Evolutionary conservation across 495 filamentous ascomycete genomes (phyloP), one percentile per base, ranked within the genome.

Genomic region (Lophiostoma macrostomum): DNA sequence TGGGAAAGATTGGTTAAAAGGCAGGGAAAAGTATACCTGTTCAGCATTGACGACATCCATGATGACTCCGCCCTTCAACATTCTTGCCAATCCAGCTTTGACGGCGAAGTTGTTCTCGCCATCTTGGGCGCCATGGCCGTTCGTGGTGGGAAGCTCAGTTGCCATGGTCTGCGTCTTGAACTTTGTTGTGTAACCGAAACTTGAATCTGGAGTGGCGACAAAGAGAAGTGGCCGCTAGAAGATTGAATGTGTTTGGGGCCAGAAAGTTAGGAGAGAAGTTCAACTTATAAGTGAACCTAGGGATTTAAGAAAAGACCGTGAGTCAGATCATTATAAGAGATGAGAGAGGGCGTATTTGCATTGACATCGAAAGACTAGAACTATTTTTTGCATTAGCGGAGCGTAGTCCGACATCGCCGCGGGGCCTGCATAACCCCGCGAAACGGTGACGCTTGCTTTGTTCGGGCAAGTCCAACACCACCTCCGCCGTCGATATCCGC

Each of bases 21-120:
- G 20, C 40, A 42, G 32, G 7, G 37, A 35, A 50, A 19, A 31
- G 29, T 44, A 40, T 74, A 86, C 86, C 78, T 98, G 90, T 59
- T 87, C 84, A 14, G 90, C 87, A 67, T 91, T 90, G 31, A 96
- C 90, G 47, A 97, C 93, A 69, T 98, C 93, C 93, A 98, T 98
- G 69, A 98, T 98, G 30, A 98, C 93, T 57, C 93, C 93, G 68
- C 93, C 93, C 76, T 97, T 95, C 67, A 98, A 73, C 93, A 98
- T 98, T 67, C 91, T 84, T 18, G 93, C 93, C 48, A 98, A 75
- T 25, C 93, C 93, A 36, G 87, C 86, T 80, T 98, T 98, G 80
- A 95, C 80, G 49, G 80, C 66, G 42, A 69, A 70, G 50, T 47
- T 64, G 46, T 56, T 64, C 32, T 56, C 60, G 14, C 53, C 50